These are phyloP conservation scores for Geoglossum glabrum DNA, from an alignment of 495 filamentous ascomycete species.

Conservation along the genomic window DNA sequence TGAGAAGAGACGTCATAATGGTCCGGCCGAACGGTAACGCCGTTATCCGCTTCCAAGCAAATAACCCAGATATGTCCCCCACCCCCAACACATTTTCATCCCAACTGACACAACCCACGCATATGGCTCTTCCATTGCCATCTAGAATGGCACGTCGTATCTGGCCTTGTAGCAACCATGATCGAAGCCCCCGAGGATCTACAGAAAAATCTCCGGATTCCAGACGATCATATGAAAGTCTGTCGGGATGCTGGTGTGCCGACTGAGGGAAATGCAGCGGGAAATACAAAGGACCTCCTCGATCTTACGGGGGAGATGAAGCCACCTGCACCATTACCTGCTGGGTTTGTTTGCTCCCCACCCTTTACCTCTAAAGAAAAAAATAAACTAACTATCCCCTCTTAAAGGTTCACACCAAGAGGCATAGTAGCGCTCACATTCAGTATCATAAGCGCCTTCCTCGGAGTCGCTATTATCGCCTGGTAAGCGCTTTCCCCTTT, in stretches of 20 bases:
- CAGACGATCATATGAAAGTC: slow-evolving; percentile 37
- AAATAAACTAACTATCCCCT: too few species aligned
- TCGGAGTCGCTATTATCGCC: slow-evolving; percentile 47
- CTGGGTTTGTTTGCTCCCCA: slow-evolving; percentile 25
- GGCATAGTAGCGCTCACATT: slow-evolving; percentile 60
- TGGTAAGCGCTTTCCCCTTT: slow-evolving; percentile 44
- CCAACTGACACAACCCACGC: slow-evolving; percentile 15
- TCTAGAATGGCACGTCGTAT: slow-evolving; percentile 61
- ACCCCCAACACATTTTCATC: neutral
- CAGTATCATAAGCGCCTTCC: slow-evolving; percentile 44
- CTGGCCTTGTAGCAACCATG: slow-evolving; percentile 48
- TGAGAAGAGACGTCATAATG: slow-evolving; percentile 36
- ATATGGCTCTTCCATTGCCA: slow-evolving; percentile 72
- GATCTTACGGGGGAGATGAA: slow-evolving; percentile 42
- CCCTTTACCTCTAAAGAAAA: neutral
- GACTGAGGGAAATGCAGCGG: slow-evolving; percentile 54
- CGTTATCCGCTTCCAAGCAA: slow-evolving; percentile 26
- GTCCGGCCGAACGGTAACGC: slow-evolving; percentile 27
- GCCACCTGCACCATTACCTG: slow-evolving; percentile 35
- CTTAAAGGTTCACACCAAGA: slow-evolving; percentile 37
- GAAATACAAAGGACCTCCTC: slow-evolving; percentile 39
- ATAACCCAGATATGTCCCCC: slow-evolving; percentile 40
- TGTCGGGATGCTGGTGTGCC: slow-evolving; percentile 32
- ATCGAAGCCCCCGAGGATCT: slow-evolving; percentile 48
- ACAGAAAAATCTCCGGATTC: slow-evolving; percentile 39